Evolutionary conservation across 208 protist genomes (phyloP).

Genomic region (Zelonia costaricensis): DNA sequence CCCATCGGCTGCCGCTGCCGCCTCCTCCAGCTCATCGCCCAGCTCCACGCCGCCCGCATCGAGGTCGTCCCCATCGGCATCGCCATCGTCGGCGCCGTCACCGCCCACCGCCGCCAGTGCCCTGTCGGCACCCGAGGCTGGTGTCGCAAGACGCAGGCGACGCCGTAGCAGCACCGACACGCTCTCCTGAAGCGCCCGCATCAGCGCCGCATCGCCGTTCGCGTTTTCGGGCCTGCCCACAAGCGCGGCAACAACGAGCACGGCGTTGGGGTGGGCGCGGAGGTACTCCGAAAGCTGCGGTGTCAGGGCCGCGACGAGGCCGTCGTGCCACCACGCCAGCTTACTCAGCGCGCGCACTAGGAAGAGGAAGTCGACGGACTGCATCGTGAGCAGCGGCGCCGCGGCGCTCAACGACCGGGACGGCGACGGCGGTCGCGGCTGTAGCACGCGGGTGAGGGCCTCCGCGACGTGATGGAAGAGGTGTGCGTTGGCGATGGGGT

Average conservation of each 20-base stretch:
- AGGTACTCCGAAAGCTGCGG: slow-evolving; percentile 46
- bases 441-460: slow-evolving; percentile 27
- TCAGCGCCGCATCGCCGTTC: slow-evolving; percentile 29
- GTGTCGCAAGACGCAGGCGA: too few species aligned
- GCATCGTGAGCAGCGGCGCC: slow-evolving; percentile 21
- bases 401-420: slow-evolving; percentile 20
- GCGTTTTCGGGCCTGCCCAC: slow-evolving; percentile 58
- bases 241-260: slow-evolving; percentile 45
- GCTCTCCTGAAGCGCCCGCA: slow-evolving; percentile 43
- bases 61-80: not conserved
- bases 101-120: not conserved
- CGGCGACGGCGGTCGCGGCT: not conserved
- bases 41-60: not conserved
- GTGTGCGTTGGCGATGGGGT: slow-evolving; percentile 44
- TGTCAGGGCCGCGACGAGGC: slow-evolving; percentile 38
- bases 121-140: not conserved
- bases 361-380: slow-evolving; percentile 55
- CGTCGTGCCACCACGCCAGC: slow-evolving; percentile 45
- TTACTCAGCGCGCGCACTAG: slow-evolving; percentile 62
- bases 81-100: not conserved
- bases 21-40: not conserved
- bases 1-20: not conserved
- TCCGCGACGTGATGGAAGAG: slow-evolving; percentile 39
- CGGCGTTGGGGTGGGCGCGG: slow-evolving; percentile 45
- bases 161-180: slow-evolving; percentile 44